Base-by-base conservation (phyloP, 768 basidiomycete species). In the Boletus rufocinnamomeus region DNA sequence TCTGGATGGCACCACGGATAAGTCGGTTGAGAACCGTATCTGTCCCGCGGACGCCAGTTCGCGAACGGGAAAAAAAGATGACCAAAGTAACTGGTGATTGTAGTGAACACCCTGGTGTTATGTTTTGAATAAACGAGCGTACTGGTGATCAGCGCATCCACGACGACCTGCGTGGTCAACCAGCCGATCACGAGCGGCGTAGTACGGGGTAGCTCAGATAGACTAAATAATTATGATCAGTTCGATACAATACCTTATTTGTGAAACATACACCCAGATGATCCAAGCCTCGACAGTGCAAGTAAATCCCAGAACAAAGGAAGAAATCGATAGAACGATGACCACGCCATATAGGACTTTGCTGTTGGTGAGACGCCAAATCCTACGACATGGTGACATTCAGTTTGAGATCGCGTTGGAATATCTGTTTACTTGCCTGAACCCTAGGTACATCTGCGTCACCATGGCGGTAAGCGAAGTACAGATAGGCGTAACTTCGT, bases 11-110 rank as follows among this genome's bases (percentile, higher is more conserved):
- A 40, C 51, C 59, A 17, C 57, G 51, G 32, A 59, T 59, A 13
- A 61, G 21, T 25, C 41, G 51, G 28, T 59, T 59, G 27, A 61
- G 19, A 19, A 83, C 74, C 0, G 75, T 80, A 60, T 85, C 82
- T 6, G 79, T 84, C 61, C 71, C 77, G 17, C 71, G 72, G 68
- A 83, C 81, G 17, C 84, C 83, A 17, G 83, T 84, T 53, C 78
- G 74, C 6, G 77, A 77, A 41, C 50, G 55, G 9, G 19, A 49
- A 28, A 38, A 23, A 10, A 50, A 3, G 11, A 23, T 25, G 28
- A 51, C 14, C 40, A 49, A 48, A 3, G 61, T 64, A 9, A 67
- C 71, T 64, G 72, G 27, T n/a, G 19, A 14, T 17, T 23, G n/a
- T 17, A 2, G 14, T 44, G 56, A 13, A 30, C 11, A 25, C 8